phyloP scores from a whole-genome alignment of 352 stramenopile genomes.

The Globisporangium apiculatum region DNA sequence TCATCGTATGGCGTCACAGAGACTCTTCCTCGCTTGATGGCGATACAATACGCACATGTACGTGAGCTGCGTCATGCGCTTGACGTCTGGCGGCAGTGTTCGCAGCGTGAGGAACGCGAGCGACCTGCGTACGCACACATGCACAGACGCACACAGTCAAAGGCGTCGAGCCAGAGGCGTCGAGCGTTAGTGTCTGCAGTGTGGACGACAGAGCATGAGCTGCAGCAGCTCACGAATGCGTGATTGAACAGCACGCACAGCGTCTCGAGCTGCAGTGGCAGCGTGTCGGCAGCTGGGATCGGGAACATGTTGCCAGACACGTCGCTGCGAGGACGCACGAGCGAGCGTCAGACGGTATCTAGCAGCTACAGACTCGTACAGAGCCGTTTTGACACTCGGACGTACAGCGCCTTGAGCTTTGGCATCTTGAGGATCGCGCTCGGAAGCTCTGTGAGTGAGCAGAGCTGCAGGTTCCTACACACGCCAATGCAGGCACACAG shows the following conservation, averaged over 20 bases:
- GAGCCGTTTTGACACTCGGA: neutral
- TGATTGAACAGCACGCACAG: constrained; percentile 7
- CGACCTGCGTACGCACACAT: neutral
- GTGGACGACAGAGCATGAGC: neutral
- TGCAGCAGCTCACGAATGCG: neutral
- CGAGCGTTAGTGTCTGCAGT: neutral
- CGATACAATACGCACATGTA: constrained; percentile 12
- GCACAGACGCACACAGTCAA: too few species aligned
- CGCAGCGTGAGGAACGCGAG: constrained; percentile 8
- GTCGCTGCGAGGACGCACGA: constrained; percentile 8
- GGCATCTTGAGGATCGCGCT: constrained; percentile 24
- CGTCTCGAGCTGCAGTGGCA: constrained; percentile 19
- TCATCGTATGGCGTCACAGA: neutral
- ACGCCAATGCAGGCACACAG: neutral
- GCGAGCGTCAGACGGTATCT: neutral
- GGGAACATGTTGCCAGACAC: constrained; percentile 19
- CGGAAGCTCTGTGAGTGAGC: constrained; percentile 25
- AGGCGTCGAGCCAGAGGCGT: neutral
- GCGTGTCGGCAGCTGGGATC: constrained; percentile 4
- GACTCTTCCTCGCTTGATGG: too few species aligned
- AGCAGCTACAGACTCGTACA: neutral
- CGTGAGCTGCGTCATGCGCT: constrained; percentile 15
- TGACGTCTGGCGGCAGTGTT: constrained; percentile 12
- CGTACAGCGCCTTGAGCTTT: constrained; percentile 26
- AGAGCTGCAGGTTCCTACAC: constrained; percentile 17